Percentiles rank a stretch among this genome's conserved stretches.
phyloP scores from a whole-genome alignment of 768 basidiomycete species.

The Calvatia gigantea region DNA sequence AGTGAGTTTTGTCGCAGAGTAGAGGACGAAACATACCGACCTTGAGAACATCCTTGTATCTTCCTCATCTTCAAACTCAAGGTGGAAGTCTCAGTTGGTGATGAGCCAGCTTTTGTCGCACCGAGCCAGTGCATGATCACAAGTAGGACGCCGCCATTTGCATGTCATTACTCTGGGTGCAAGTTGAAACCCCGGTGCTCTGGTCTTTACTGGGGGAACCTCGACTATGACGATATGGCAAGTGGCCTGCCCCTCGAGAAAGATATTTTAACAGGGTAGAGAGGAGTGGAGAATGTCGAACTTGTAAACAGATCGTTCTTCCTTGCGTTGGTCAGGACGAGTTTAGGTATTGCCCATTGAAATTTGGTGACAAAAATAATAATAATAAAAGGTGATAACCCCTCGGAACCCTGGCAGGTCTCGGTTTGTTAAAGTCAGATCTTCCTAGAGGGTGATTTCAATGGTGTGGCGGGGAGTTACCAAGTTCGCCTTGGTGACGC shows the following conservation, averaged over 20 bases:
- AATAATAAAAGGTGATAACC: conserved; percentile 40
- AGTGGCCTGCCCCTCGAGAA: conserved; percentile 28
- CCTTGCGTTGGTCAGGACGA: conserved; percentile 33
- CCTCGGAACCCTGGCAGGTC: conserved; percentile 22
- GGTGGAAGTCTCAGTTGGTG: conserved; percentile 32
- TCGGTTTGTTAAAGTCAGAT: conserved; percentile 11
- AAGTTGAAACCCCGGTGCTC: neutral
- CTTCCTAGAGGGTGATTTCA: conserved; percentile 17
- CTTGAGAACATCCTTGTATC: conserved; percentile 28
- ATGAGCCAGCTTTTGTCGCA: conserved; percentile 42
- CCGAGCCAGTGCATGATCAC: conserved; percentile 39
- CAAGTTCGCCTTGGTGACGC: conserved; percentile 39
- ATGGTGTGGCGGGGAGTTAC: conserved; percentile 26
- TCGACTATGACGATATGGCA: conserved; percentile 2
- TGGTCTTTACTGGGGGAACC: conserved; percentile 1
- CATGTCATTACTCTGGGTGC: conserved; percentile 11
- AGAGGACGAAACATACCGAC: neutral
- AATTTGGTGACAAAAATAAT: conserved; percentile 43
- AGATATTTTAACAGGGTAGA: conserved; percentile 31
- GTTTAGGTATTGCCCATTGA: conserved; percentile 37
- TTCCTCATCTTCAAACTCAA: conserved; percentile 19
- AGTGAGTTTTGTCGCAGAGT: neutral
- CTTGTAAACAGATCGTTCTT: conserved; percentile 38
- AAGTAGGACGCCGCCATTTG: conserved; percentile 35
- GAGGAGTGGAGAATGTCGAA: conserved; percentile 42